A percentile compares a stretch with the other conserved stretches of the same genome.
phyloP scores from a whole-genome alignment of 768 basidiomycete species.

The Boletus pseudopeckii region DNA sequence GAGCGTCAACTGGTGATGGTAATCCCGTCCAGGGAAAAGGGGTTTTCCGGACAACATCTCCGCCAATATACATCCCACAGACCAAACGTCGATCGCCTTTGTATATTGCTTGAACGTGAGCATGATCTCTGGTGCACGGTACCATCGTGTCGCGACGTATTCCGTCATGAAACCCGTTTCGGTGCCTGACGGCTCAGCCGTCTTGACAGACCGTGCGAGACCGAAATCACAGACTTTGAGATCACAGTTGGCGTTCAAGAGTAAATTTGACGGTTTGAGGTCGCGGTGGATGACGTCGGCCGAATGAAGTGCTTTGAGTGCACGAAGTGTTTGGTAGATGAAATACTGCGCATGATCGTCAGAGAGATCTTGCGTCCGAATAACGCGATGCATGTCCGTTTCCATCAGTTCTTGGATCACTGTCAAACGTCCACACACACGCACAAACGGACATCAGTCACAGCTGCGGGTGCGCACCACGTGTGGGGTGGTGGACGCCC shows the following conservation, averaged over 20 bases:
- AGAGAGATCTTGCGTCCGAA: slow-evolving; percentile 89
- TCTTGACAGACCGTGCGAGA: slow-evolving; percentile 84
- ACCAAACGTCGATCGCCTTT: slow-evolving; percentile 91
- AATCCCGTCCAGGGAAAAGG: slow-evolving; percentile 94
- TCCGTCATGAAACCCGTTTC: slow-evolving; percentile 92
- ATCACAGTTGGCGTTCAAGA: slow-evolving; percentile 97
- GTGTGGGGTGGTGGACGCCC: neutral
- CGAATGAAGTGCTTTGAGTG: slow-evolving; percentile 92
- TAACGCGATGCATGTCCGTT: slow-evolving; percentile 96
- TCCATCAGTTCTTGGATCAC: slow-evolving; percentile 94
- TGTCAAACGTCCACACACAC: slow-evolving; percentile 25
- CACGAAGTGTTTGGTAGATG: slow-evolving; percentile 91
- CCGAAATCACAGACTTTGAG: slow-evolving; percentile 96
- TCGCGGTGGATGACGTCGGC: slow-evolving; percentile 97
- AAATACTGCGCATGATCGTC: slow-evolving; percentile 96
- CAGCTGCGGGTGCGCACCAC: neutral
- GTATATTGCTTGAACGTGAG: slow-evolving; percentile 98
- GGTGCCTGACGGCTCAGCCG: slow-evolving; percentile 79
- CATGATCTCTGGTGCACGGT: slow-evolving; percentile 99
- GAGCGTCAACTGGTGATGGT: slow-evolving; percentile 92
- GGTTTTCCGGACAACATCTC: slow-evolving; percentile 98
- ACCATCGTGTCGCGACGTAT: slow-evolving; percentile 99
- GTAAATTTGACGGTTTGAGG: slow-evolving; percentile 93
- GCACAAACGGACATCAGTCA: neutral
- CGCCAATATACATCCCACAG: slow-evolving; percentile 83